Base-by-base conservation (phyloP, 2,329 filamentous ascomycete species). In the Diaporthe caulivora region DNA sequence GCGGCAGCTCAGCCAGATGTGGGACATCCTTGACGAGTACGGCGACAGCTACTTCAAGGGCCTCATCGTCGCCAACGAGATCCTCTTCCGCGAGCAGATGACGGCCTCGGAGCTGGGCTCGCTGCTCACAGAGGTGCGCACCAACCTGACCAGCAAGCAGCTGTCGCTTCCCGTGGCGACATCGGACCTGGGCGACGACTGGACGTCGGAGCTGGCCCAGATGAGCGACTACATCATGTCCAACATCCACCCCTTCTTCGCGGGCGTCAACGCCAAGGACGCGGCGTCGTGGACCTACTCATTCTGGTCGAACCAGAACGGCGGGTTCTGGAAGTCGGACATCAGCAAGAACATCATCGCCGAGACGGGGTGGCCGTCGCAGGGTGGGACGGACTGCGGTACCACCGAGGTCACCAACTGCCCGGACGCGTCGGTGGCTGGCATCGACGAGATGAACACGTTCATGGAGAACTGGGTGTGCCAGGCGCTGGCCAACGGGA, bases 221-320 rank as follows among this genome's bases (percentile, higher is more conserved):
- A 87, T 91, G 68, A 93, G 94, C 54, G 95, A 98, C 82, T 92
- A 94, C 79, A 92, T 98, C 83, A 98, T 98, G 95, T 93, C 94
- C 77, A 98, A 98, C 80, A 94, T 98, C 71, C 97, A 98, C 81
- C 96, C 97, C 0, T 98, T 98, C 87, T 98, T 98, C 80, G 93
- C 92, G 0, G 96, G 96, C 60, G 91, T 94, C 17, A 85, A 88
- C 0, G 92, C 91, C 2, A 85, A 89, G 2, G 81, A 88, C 1
- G 94, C 95, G 0, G 92, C 95, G 0, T 84, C 81, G 10, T 98
- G 96, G 96, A 97, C 96, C 0, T 94, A 87, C 84, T 83, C 83
- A 21, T 98, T 98, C 84, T 98, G 95, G 93, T 84, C 92, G 57
- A 85, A 83, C 13, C 87, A 95, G 72, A 92, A 96, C 77, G 88